Percentiles rank a stretch among this genome's conserved stretches.
Conservation (phyloP, 306 rosid species). For the Cicer pinnatifidum region DNA sequence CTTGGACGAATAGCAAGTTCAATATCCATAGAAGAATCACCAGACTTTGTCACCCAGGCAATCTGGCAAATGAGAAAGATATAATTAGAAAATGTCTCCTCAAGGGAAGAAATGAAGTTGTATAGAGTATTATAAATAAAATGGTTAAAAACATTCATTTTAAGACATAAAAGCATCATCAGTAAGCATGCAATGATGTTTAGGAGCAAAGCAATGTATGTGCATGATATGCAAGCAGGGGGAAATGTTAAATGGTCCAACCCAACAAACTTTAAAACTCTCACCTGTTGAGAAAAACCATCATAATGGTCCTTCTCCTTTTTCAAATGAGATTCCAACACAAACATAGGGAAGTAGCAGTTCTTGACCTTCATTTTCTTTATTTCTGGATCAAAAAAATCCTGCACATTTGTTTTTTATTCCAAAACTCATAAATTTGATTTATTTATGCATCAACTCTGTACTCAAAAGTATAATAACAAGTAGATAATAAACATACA, state of each 20-base stretch:
- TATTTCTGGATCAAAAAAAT: conserved; percentile 84
- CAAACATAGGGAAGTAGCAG: conserved; percentile 91
- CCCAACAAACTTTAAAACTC: conserved; percentile 23
- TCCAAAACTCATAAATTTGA: background rate
- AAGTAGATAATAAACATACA: conserved; percentile 53
- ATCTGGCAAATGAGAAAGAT: conserved; percentile 57
- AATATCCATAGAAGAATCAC: conserved; percentile 73
- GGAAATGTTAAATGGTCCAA: conserved; percentile 1
- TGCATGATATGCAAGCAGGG: background rate
- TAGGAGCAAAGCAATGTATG: conserved; percentile 1
- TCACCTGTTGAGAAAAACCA: conserved; percentile 95
- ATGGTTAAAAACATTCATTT: background rate
- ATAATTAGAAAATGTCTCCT: conserved; percentile 7
- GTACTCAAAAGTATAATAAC: background rate
- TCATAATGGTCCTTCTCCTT: conserved; percentile 87
- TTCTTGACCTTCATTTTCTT: conserved; percentile 85
- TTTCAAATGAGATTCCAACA: conserved; percentile 61
- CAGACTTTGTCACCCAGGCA: conserved; percentile 93
- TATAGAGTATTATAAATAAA: background rate
- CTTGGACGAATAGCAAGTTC: conserved; percentile 97
- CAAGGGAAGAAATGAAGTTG: conserved; percentile 24
- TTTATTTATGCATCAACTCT: background rate
- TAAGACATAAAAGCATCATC: background rate
- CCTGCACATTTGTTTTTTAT: conserved; percentile 52
- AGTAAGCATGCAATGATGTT: background rate